These are phyloP conservation scores for Pythium dissimile DNA, from an alignment of 352 stramenopile genomes.

Conservation along the genomic window DNA sequence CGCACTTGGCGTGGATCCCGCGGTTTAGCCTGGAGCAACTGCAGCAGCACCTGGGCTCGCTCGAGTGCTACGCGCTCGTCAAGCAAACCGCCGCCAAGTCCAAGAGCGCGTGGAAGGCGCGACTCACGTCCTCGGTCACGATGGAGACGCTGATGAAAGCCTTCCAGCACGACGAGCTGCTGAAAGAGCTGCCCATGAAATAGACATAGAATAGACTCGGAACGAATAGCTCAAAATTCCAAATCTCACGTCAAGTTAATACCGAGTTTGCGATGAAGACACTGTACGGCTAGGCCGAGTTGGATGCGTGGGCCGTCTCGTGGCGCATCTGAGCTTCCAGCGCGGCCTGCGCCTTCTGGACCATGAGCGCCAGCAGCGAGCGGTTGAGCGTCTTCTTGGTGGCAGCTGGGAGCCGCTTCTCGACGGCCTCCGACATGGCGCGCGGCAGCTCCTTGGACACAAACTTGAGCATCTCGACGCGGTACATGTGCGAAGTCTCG, in stretches of 20 bases:
- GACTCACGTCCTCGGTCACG: constrained; percentile 46
- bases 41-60: constrained; percentile 52
- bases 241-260: not conserved
- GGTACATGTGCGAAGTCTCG: constrained; percentile 78
- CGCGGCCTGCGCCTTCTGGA: constrained; percentile 72
- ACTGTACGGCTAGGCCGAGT: constrained; percentile 5
- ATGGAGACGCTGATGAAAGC: constrained; percentile 38
- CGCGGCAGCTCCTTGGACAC: constrained; percentile 76
- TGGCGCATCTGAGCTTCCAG: constrained; percentile 71
- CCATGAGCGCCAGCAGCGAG: constrained; percentile 65
- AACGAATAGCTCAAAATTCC: not conserved
- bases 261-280: not conserved
- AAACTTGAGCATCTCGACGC: constrained; percentile 83
- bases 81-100: constrained; percentile 29
- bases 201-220: constrained; percentile 7
- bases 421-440: constrained; percentile 60
- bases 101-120: constrained; percentile 34
- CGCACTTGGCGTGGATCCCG: constrained; percentile 53
- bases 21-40: constrained; percentile 55
- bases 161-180: constrained; percentile 44
- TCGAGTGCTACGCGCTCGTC: constrained; percentile 71
- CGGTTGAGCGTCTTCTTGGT: constrained; percentile 68
- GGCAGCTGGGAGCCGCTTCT: constrained; percentile 51
- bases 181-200: constrained; percentile 29
- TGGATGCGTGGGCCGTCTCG: constrained; percentile 31